phyloP scores from a whole-genome alignment of 768 basidiomycete species.

The Tremella fuciformis region DNA sequence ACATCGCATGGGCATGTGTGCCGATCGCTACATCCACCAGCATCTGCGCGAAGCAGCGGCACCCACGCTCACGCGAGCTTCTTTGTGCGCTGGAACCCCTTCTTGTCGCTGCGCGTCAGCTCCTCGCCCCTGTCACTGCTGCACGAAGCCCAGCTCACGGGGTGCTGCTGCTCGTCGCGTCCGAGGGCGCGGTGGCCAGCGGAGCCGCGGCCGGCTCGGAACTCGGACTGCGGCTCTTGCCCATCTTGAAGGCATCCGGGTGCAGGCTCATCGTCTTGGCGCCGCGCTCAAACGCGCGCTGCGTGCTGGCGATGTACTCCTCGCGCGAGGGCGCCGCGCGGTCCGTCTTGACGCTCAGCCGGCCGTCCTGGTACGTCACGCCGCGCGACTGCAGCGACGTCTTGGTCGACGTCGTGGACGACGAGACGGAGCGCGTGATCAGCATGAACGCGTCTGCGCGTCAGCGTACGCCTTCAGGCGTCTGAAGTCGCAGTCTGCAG shows the following conservation, averaged over 20 bases:
- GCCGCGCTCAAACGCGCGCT: conserved; percentile 35
- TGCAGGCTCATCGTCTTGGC: conserved; percentile 38
- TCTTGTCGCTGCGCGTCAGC: conserved; percentile 31
- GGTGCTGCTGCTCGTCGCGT: conserved; percentile 17
- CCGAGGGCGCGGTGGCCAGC: neutral
- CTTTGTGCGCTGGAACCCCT: conserved; percentile 39
- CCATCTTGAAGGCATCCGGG: conserved; percentile 34
- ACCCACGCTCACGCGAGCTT: conserved; percentile 28
- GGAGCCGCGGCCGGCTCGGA: too few species aligned
- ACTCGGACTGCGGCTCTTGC: conserved; percentile 3
- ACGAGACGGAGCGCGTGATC: conserved; percentile 19
- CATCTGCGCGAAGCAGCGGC: neutral
- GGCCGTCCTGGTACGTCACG: conserved; percentile 28
- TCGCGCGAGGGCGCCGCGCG: conserved; percentile 32
- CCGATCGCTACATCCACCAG: too few species aligned
- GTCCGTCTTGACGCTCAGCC: conserved; percentile 30
- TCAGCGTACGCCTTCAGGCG: neutral
- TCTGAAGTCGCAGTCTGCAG: neutral
- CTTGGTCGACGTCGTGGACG: conserved; percentile 20
- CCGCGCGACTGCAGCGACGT: conserved; percentile 22
- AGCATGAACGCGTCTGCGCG: conserved; percentile 1
- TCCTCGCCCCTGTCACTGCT: conserved; percentile 4
- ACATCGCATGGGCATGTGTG: too few species aligned
- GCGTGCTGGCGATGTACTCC: conserved; percentile 40
- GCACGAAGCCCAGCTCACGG: conserved; percentile 17